Percentiles rank a stretch among this genome's conserved stretches.
Evolutionary conservation across 1,284 basidiomycete genomes (phyloP).

Genomic region (Ganoderma boninense): DNA sequence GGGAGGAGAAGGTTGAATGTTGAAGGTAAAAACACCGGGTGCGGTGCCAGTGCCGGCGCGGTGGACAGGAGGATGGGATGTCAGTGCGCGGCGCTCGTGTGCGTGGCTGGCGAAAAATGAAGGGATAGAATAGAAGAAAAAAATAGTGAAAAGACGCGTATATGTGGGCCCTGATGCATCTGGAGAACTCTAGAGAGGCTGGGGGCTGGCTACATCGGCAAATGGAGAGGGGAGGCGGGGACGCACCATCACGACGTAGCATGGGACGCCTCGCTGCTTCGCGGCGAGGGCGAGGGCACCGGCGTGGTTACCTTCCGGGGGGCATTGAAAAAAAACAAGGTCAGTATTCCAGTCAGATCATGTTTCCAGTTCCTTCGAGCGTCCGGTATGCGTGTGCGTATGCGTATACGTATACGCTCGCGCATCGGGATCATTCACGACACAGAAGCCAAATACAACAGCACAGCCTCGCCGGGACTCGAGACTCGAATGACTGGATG

Average conservation of each 20-base stretch:
- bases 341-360: not conserved
- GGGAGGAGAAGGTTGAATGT: not conserved
- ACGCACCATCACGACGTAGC: conserved; percentile 56
- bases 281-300: conserved; percentile 59
- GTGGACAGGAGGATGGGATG: not conserved
- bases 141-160: not conserved
- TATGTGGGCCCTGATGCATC: not conserved
- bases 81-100: not conserved
- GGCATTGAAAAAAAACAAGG: not conserved
- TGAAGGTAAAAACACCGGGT: not conserved
- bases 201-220: no score
- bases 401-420: not conserved
- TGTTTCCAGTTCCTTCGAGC: not conserved
- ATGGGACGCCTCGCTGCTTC: conserved; percentile 48
- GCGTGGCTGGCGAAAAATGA: not conserved
- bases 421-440: not conserved
- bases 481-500: no score
- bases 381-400: not conserved
- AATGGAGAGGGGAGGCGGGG: not conserved
- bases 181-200: not conserved
- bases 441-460: not conserved
- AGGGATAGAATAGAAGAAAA: no score
- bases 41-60: not conserved
- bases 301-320: conserved; percentile 55
- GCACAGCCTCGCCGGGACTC: no score